These are phyloP conservation scores for Trichoderma sp. DNA, from an alignment of 2,329 filamentous ascomycete species.

Conservation along the genomic window DNA sequence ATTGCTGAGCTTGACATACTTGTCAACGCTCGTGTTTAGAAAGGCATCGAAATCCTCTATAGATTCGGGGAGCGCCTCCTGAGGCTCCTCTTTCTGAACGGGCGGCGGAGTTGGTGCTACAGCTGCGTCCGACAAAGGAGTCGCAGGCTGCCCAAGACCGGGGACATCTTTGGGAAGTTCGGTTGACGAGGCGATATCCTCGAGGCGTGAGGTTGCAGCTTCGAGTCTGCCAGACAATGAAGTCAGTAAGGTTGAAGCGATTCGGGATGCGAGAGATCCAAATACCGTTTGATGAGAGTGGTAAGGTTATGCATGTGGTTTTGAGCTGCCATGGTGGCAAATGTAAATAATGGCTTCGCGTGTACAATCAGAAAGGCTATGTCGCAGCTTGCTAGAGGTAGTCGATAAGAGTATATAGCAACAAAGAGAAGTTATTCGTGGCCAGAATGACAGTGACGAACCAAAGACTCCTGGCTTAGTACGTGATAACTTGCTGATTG, in stretches of 20 bases:
- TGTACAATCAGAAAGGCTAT: not conserved
- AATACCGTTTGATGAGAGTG: slow-evolving; percentile 94
- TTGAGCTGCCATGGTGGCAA: slow-evolving; percentile 58
- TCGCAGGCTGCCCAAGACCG: slow-evolving; percentile 41
- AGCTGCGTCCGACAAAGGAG: slow-evolving; percentile 33
- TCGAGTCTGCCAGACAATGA: slow-evolving; percentile 68
- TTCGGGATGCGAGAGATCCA: not conserved
- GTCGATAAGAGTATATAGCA: not conserved
- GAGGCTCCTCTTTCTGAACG: slow-evolving; percentile 37
- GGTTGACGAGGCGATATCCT: slow-evolving; percentile 86
- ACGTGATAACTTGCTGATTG: slow-evolving; percentile 13
- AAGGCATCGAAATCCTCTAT: slow-evolving; percentile 86
- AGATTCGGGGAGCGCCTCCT: slow-evolving; percentile 66
- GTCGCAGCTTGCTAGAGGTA: not conserved
- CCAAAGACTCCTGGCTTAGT: slow-evolving; percentile 3
- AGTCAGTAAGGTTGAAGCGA: slow-evolving; percentile 41
- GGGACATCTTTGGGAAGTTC: slow-evolving; percentile 56
- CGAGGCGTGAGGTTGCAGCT: slow-evolving; percentile 90
- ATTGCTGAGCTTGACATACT: slow-evolving; percentile 75
- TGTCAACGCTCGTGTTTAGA: slow-evolving; percentile 69
- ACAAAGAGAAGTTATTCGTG: slow-evolving; percentile 14
- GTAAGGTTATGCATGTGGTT: slow-evolving; percentile 95
- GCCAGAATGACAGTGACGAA: slow-evolving; percentile 13
- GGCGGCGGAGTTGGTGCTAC: slow-evolving; percentile 37
- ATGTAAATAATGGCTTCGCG: not conserved